Evolutionary conservation across 1,284 basidiomycete genomes (phyloP).

Genomic region (Cryptococcus amylolentus): DNA sequence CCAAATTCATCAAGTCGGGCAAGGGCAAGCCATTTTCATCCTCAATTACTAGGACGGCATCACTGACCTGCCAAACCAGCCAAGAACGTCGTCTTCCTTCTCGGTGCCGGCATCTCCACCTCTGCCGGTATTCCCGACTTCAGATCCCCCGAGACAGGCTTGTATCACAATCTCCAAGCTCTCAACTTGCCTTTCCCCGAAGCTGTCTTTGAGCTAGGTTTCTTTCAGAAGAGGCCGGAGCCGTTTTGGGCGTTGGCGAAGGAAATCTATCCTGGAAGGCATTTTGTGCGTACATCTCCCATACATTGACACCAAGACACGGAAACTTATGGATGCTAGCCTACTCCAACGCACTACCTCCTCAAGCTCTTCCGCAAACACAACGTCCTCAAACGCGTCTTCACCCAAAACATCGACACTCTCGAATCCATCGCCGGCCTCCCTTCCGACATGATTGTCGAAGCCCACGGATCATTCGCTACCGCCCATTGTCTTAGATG

Average conservation of each 20-base stretch:
- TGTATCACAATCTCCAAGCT: conserved; percentile 55
- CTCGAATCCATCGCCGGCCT: conserved; percentile 83
- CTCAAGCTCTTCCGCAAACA: conserved; percentile 53
- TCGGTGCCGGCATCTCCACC: conserved; percentile 55
- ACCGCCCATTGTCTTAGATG: conserved; percentile 76
- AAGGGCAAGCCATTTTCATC: conserved; percentile 26
- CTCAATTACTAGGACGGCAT: neutral
- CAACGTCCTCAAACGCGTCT: conserved; percentile 40
- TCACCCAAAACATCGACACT: conserved; percentile 68
- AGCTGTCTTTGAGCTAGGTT: conserved; percentile 56
- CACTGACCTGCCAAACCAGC: conserved; percentile 19
- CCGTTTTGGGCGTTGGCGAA: conserved; percentile 80
- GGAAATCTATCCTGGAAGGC: conserved; percentile 69
- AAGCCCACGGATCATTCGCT: conserved; percentile 92
- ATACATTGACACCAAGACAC: neutral
- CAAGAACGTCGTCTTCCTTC: conserved; percentile 53
- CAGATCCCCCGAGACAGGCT: conserved; percentile 53
- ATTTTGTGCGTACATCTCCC: conserved; percentile 27
- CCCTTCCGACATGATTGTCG: conserved; percentile 69
- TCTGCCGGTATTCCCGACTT: conserved; percentile 54
- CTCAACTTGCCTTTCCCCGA: conserved; percentile 57
- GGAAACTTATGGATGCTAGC: conserved; percentile 40
- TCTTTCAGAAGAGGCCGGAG: conserved; percentile 46
- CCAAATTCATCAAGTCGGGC: conserved; percentile 43
- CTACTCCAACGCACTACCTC: conserved; percentile 87